Percentiles rank a stretch among this genome's conserved stretches.
phyloP scores from a whole-genome alignment of 805 yeast genomes.

The Metschnikowia kunwiensis region DNA sequence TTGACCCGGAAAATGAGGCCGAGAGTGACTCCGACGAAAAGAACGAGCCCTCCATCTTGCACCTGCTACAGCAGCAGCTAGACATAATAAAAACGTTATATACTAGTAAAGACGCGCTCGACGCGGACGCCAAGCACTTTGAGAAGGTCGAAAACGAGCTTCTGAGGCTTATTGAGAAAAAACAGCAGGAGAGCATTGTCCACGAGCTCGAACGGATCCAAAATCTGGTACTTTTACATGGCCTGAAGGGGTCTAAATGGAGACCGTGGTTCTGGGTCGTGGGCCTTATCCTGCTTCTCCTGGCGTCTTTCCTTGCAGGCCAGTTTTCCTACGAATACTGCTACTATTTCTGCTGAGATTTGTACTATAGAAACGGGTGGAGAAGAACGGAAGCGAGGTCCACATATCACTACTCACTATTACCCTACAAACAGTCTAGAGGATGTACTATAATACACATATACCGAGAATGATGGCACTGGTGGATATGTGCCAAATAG shows the following conservation, averaged over 20 bases:
- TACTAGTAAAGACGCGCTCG: slow-evolving; percentile 5
- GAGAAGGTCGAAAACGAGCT: slow-evolving; percentile 8
- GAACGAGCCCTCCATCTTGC: slow-evolving; percentile 6
- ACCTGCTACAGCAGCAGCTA: slow-evolving; percentile 11
- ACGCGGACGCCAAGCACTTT: slow-evolving; percentile 7
- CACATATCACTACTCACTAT: too few species aligned
- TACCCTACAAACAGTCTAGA: too few species aligned
- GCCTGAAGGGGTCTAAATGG: slow-evolving; percentile 1
- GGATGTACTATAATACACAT: slow-evolving; percentile 8
- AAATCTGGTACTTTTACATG: slow-evolving; percentile 1
- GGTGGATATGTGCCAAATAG: too few species aligned
- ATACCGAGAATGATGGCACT: too few species aligned
- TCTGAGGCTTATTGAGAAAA: slow-evolving; percentile 9
- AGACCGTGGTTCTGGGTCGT: slow-evolving; percentile 1
- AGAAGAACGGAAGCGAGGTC: background rate
- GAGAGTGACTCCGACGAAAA: background rate
- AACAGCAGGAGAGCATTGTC: slow-evolving; percentile 13
- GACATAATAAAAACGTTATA: slow-evolving; percentile 8
- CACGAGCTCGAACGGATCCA: slow-evolving; percentile 28
- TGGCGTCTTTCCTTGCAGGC: slow-evolving; percentile 27
- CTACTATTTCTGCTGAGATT: slow-evolving; percentile 36
- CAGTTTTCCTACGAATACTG: slow-evolving; percentile 37
- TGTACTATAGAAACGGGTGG: too few species aligned
- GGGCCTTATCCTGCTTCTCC: slow-evolving; percentile 16
- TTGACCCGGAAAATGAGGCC: background rate